Evolutionary conservation across 768 basidiomycete genomes (phyloP), one percentile per base, ranked within the genome.

Genomic region (Tulasnella sp.): DNA sequence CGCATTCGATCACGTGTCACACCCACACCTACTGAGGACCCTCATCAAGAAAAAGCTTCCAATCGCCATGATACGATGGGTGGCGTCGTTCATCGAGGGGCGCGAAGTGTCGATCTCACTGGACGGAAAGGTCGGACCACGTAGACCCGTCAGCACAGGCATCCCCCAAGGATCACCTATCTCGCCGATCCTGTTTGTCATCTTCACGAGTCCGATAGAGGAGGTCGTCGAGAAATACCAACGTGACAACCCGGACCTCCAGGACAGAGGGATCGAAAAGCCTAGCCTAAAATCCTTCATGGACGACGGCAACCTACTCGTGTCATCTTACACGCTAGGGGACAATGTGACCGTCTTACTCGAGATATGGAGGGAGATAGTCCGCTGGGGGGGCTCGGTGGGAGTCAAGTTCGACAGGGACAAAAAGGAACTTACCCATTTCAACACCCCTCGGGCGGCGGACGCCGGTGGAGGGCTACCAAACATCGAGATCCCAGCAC

Each of bases 301-400:
- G 14, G 74, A 75, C 42, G 74, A 75, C 36, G 74, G 74, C 14
- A 72, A 73, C 16, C 7, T 75, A 7, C 35, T 36, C 9, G 74
- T 72, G 11, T 26, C 75, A 0, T 75, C 74, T 4, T 26, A 40
- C 19, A 42, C 75, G 9, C 42, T 75, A 8, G 14, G n/a, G n/a
- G 41, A 26, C 39, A 75, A 75, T 64, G 74, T 52, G 2, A 26
- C 19, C 32, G 26, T 47, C 12, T 36, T 75, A 2, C 14, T 14
- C 17, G 22, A n/a, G 5, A 52, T 70, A 29, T 75, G 41, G 35
- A 29, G 63, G 22, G 37, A 35, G 22, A 63, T 65, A 5, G 42
- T 35, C 14, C 29, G n/a, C 3, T 75, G 74, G 74, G 32, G 47
- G 11, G 2, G 16, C 22, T 19, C 19, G 16, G 35, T 26, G 16